A percentile compares a stretch with the other conserved stretches of the same genome.
These are phyloP conservation scores for Clonostachys rosea DNA, from an alignment of 2,329 filamentous ascomycete species.

Conservation along the genomic window DNA sequence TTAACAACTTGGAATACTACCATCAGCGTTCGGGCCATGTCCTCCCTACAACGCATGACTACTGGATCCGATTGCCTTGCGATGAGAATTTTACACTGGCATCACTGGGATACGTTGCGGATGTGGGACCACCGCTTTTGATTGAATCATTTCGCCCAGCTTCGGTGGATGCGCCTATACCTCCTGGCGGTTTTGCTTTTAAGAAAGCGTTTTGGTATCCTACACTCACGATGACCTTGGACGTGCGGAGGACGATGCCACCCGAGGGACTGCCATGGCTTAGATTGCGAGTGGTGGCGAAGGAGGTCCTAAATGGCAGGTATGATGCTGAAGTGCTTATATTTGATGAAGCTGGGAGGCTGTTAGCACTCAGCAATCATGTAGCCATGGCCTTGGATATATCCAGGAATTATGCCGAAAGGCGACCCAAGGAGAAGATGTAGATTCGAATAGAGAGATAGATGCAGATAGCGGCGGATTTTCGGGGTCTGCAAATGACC, in stretches of 20 bases:
- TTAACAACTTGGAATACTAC: constrained; percentile 22
- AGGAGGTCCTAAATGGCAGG: constrained; percentile 64
- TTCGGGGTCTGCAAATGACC: too few relatives aligned
- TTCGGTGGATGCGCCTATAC: constrained; percentile 8
- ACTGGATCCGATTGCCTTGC: constrained; percentile 59
- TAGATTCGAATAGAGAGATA: too few relatives aligned
- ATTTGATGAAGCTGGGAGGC: constrained; percentile 37
- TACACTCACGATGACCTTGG: constrained; percentile 69
- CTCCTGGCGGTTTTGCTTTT: constrained; percentile 10
- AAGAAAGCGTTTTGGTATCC: constrained; percentile 63
- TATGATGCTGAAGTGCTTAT: constrained; percentile 72
- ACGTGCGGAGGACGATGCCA: constrained; percentile 70
- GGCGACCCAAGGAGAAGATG: constrained; percentile 4
- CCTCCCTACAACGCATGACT: constrained; percentile 11
- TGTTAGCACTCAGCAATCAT: constrained; percentile 23
- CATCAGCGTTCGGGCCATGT: constrained; percentile 8
- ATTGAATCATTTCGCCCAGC: constrained; percentile 44
- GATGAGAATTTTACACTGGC: constrained; percentile 60
- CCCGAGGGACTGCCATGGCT: constrained; percentile 68
- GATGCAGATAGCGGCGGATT: too few relatives aligned
- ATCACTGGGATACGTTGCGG: constrained; percentile 59
- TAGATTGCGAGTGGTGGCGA: constrained; percentile 59
- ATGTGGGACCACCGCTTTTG: constrained; percentile 61
- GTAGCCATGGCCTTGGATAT: constrained; percentile 19
- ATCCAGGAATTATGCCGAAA: constrained; percentile 11